These are phyloP conservation scores for Cercospora berteroae DNA, from an alignment of 2,329 filamentous ascomycete species.

Conservation along the genomic window DNA sequence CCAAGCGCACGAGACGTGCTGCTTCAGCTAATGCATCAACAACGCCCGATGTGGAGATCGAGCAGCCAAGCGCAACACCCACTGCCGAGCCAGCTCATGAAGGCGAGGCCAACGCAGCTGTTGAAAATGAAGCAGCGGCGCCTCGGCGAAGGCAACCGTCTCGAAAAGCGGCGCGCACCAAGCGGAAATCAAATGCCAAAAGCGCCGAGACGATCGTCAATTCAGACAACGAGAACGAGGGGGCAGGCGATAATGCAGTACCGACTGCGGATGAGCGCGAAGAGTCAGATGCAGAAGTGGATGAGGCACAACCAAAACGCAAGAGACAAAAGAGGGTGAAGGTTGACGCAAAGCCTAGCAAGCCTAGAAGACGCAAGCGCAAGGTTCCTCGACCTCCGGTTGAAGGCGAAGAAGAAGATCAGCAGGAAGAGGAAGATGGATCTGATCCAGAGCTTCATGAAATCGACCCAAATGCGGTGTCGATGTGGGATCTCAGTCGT, in stretches of 20 bases:
- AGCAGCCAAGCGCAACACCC: constrained; percentile 16
- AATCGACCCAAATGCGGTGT: constrained; percentile 65
- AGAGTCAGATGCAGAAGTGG: constrained; percentile 3
- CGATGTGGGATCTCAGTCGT: constrained; percentile 70
- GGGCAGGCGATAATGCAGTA: neutral
- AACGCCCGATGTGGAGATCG: neutral
- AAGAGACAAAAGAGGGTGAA: constrained; percentile 19
- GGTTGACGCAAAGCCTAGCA: constrained; percentile 17
- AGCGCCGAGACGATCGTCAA: constrained; percentile 21
- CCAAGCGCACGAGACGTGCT: constrained; percentile 10
- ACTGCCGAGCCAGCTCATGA: constrained; percentile 16
- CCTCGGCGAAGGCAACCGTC: constrained; percentile 11
- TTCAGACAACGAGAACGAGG: constrained; percentile 25
- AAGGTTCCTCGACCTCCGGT: constrained; percentile 3
- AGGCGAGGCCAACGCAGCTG: neutral
- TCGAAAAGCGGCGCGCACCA: constrained; percentile 11
- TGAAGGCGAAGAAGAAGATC: constrained; percentile 13
- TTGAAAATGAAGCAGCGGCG: constrained; percentile 6
- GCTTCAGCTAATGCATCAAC: neutral
- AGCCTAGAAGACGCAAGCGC: constrained; percentile 7
- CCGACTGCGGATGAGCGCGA: constrained; percentile 1
- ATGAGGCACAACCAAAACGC: constrained; percentile 8
- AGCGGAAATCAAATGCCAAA: constrained; percentile 16
- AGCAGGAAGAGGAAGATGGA: constrained; percentile 25
- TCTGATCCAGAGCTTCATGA: constrained; percentile 38